These are phyloP conservation scores for Clonostachys solani DNA, from an alignment of 2,329 filamentous ascomycete genomes.

Conservation along the genomic window DNA sequence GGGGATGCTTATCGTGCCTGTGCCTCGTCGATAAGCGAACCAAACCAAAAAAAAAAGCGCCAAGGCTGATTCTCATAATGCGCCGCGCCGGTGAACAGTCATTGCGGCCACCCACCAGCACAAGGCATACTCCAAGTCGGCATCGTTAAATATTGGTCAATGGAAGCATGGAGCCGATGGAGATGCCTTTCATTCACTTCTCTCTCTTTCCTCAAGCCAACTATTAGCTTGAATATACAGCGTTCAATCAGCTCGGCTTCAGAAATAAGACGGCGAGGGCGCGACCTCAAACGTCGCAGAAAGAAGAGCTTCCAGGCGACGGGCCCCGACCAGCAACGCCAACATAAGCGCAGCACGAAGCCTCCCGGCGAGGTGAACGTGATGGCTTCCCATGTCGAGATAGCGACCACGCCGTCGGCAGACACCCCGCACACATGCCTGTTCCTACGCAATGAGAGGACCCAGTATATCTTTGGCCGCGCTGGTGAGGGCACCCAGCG, in stretches of 20 bases:
- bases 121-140: too few relatives aligned
- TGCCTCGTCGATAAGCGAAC: too few relatives aligned
- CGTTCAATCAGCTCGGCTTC: background rate
- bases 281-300: background rate
- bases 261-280: background rate
- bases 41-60: too few relatives aligned
- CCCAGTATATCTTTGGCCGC: slow-evolving; percentile 82
- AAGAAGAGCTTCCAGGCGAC: background rate
- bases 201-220: background rate
- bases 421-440: slow-evolving; percentile 82
- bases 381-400: slow-evolving; percentile 73
- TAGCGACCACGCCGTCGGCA: slow-evolving; percentile 78
- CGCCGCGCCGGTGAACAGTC: too few relatives aligned
- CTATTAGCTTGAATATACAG: background rate
- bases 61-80: too few relatives aligned
- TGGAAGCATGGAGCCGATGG: too few relatives aligned
- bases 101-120: too few relatives aligned
- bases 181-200: background rate
- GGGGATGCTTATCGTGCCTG: too few relatives aligned
- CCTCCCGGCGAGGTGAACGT: slow-evolving; percentile 4
- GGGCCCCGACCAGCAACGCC: background rate
- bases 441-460: slow-evolving; percentile 74
- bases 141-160: too few relatives aligned
- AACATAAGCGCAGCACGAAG: background rate
- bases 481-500: slow-evolving; percentile 83